A percentile compares a stretch with the other conserved stretches of the same genome.
phyloP scores from a whole-genome alignment of 345 rosid genomes.

The Populus davidiana region DNA sequence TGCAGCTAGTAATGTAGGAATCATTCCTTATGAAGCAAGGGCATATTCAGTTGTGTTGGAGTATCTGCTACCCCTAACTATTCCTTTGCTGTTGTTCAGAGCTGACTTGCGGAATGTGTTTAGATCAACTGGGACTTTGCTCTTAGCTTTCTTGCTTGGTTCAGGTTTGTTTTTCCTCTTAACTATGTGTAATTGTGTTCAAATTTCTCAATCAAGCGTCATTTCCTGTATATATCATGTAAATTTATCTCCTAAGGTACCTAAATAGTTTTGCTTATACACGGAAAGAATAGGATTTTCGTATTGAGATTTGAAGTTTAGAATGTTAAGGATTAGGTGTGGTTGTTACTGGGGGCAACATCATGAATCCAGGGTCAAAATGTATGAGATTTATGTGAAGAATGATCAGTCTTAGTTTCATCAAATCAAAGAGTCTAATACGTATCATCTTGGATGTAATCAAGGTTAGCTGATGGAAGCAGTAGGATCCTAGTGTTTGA shows the following conservation, averaged over 20 bases:
- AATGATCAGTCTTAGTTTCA: not conserved
- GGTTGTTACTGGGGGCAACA: no score
- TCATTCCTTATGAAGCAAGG: constrained; percentile 57
- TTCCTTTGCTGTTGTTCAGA: constrained; percentile 70
- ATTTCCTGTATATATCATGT: not conserved
- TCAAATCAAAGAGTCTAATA: not conserved
- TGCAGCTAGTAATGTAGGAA: constrained; percentile 70
- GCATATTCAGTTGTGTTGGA: constrained; percentile 59
- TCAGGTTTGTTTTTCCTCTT: constrained; percentile 39
- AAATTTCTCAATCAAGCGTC: not conserved
- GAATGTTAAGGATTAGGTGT: not conserved
- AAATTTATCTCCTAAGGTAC: not conserved
- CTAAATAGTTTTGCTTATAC: not conserved
- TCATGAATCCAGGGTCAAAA: no score
- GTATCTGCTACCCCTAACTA: constrained; percentile 66
- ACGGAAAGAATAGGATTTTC: not conserved
- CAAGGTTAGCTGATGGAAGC: constrained; percentile 13
- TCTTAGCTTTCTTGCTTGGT: constrained; percentile 73
- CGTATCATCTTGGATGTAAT: not conserved
- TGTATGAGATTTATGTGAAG: no score
- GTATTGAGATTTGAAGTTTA: not conserved
- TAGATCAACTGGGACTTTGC: constrained; percentile 59
- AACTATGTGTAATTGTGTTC: not conserved
- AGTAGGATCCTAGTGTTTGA: constrained; percentile 13
- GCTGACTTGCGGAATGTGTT: constrained; percentile 70